These are phyloP conservation scores for Ogataea hybrid DNA, from an alignment of 1,139 yeast species.

Conservation along the genomic window DNA sequence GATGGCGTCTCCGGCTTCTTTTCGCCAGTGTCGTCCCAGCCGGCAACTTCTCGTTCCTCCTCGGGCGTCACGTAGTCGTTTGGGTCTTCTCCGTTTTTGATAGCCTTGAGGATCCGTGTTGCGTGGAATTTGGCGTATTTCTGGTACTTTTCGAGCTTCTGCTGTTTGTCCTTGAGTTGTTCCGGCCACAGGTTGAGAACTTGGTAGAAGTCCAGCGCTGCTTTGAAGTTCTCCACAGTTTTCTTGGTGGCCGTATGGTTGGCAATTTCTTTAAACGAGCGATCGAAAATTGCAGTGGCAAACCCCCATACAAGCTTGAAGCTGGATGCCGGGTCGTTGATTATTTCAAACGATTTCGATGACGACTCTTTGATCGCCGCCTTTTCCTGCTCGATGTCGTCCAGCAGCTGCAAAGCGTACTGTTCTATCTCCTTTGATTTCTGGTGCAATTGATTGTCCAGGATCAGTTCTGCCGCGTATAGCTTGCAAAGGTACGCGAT, in stretches of 20 bases:
- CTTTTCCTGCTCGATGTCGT: constrained; percentile 58
- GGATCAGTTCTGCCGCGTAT: constrained; percentile 66
- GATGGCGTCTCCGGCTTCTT: constrained; percentile 2
- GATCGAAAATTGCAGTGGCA: constrained; percentile 58
- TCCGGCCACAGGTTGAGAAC: constrained; percentile 44
- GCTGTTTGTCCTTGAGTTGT: constrained; percentile 23
- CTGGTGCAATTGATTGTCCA: constrained; percentile 56
- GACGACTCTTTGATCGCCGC: constrained; percentile 33
- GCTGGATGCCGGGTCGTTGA: constrained; percentile 57
- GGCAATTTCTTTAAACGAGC: constrained; percentile 45
- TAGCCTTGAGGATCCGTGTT: constrained; percentile 48
- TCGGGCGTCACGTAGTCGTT: constrained; percentile 41
- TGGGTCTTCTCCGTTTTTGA: constrained; percentile 49
- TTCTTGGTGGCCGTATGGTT: constrained; percentile 35
- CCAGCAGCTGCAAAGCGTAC: constrained; percentile 59
- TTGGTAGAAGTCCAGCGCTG: constrained; percentile 49
- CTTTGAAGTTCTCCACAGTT: constrained; percentile 48
- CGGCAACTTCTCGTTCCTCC: constrained; percentile 25
- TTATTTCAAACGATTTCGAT: constrained; percentile 40
- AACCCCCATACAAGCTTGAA: constrained; percentile 60
- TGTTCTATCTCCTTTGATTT: constrained; percentile 49
- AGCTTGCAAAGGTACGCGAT: constrained; percentile 58
- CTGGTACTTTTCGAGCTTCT: constrained; percentile 37
- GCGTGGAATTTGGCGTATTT: constrained; percentile 61
- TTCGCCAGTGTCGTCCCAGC: constrained; percentile 4